These are phyloP conservation scores for Microdochium paspali DNA, from an alignment of 2,329 filamentous ascomycete species.

Conservation along the genomic window DNA sequence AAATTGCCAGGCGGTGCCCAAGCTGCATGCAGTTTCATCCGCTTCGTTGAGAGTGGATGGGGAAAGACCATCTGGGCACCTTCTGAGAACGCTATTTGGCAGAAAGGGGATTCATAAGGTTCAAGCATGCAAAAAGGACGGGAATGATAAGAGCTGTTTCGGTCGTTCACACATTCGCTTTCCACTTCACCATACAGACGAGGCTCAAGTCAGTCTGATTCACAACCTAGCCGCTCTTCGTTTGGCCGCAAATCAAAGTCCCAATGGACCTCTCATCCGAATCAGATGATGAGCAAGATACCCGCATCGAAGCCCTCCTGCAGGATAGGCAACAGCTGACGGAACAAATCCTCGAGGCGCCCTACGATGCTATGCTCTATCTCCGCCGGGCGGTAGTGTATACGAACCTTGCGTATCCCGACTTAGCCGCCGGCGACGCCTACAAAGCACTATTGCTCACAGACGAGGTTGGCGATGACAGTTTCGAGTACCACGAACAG, in stretches of 20 bases:
- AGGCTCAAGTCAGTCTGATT: background rate
- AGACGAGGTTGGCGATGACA: constrained; percentile 70
- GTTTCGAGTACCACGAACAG: constrained; percentile 72
- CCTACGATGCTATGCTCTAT: constrained; percentile 56
- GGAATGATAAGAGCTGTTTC: too few relatives aligned
- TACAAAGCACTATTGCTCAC: constrained; percentile 83
- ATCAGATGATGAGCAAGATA: constrained; percentile 23
- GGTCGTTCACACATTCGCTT: too few relatives aligned
- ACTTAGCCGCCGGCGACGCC: constrained; percentile 81
- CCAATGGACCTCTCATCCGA: constrained; percentile 3
- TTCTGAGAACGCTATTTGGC: too few relatives aligned
- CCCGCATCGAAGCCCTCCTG: constrained; percentile 35
- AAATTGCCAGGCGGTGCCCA: too few relatives aligned
- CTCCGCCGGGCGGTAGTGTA: constrained; percentile 64
- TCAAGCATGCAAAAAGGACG: too few relatives aligned
- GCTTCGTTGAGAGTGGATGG: too few relatives aligned
- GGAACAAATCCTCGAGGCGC: constrained; percentile 35
- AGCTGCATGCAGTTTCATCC: too few relatives aligned
- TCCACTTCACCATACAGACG: too few relatives aligned
- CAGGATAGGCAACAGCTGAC: constrained; percentile 48
- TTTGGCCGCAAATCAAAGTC: background rate
- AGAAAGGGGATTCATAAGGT: too few relatives aligned
- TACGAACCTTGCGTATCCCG: constrained; percentile 71
- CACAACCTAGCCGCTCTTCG: background rate
- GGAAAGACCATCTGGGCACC: too few relatives aligned